These are phyloP conservation scores for Exophiala calicioides DNA, from an alignment of 2,329 filamentous ascomycete genomes.

Conservation along the genomic window DNA sequence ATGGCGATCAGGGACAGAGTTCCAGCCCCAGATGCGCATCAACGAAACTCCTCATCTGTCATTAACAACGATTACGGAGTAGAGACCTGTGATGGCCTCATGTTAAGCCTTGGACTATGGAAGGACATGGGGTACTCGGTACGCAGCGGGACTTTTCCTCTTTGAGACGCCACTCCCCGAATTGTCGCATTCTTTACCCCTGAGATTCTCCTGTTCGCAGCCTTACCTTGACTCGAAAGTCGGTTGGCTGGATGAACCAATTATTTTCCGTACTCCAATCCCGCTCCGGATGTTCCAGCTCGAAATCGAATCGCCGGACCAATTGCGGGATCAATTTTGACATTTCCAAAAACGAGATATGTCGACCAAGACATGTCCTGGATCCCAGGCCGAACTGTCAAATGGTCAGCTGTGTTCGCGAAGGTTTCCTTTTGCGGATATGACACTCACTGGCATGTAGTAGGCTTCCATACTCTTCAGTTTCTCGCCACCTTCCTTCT, in stretches of 20 bases:
- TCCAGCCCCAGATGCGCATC: too few species aligned
- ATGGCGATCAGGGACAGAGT: too few species aligned
- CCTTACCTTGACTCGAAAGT: slow-evolving; percentile 41
- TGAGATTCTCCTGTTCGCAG: slow-evolving; percentile 14
- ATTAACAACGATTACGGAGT: too few species aligned
- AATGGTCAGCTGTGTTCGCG: slow-evolving; percentile 50
- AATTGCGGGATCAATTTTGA: slow-evolving; percentile 35
- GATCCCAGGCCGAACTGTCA: slow-evolving; percentile 40
- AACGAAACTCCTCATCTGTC: too few species aligned
- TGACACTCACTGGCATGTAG: slow-evolving; percentile 42
- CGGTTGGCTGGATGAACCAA: slow-evolving; percentile 34
- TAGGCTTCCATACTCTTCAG: slow-evolving; percentile 40
- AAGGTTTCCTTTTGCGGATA: neutral
- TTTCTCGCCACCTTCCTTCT: slow-evolving; percentile 33
- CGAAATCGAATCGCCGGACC: slow-evolving; percentile 28
- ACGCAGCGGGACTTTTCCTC: too few species aligned
- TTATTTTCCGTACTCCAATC: slow-evolving; percentile 29
- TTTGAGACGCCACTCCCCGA: too few species aligned
- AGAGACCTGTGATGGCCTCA: too few species aligned
- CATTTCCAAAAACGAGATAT: slow-evolving; percentile 35
- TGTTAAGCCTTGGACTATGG: too few species aligned
- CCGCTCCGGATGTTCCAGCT: slow-evolving; percentile 24
- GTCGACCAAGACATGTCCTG: slow-evolving; percentile 43
- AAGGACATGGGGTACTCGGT: too few species aligned
- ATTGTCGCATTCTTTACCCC: too few species aligned